Evolutionary conservation across 2,329 filamentous ascomycete genomes (phyloP).

Genomic region (Fusarium nygamai): DNA sequence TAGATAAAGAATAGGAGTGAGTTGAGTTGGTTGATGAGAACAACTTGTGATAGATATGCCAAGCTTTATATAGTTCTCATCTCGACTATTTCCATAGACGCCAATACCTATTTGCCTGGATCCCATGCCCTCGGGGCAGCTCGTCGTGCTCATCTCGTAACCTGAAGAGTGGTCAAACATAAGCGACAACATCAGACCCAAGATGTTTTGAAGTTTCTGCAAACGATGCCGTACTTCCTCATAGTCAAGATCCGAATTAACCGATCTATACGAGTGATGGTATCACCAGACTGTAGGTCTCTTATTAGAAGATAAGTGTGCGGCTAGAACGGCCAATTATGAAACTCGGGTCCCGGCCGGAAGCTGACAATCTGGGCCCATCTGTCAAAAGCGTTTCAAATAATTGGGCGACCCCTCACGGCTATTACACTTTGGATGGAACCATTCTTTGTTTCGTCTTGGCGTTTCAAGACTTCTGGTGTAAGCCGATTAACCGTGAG

Average conservation of each 20-base stretch:
- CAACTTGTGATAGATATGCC: background rate
- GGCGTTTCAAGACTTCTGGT: background rate
- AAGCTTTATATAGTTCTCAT: slow-evolving; percentile 8
- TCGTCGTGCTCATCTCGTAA: background rate
- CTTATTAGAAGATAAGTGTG: background rate
- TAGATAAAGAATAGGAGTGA: background rate
- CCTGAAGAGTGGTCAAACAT: background rate
- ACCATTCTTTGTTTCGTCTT: slow-evolving; percentile 14
- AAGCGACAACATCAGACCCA: background rate
- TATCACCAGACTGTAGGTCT: background rate
- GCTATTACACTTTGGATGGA: background rate
- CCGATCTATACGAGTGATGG: background rate
- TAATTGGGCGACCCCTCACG: background rate
- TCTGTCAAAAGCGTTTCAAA: background rate
- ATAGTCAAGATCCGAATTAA: background rate
- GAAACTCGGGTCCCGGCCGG: background rate
- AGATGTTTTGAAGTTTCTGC: background rate
- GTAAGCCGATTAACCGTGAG: background rate
- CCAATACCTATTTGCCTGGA: background rate
- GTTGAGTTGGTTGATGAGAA: background rate
- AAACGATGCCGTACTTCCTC: background rate
- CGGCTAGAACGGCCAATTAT: background rate
- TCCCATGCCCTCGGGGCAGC: background rate
- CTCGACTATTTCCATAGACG: background rate
- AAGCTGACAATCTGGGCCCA: background rate